Base-by-base conservation (phyloP, 257 asterid genomes). In the Rehmannia glutinosa region DNA sequence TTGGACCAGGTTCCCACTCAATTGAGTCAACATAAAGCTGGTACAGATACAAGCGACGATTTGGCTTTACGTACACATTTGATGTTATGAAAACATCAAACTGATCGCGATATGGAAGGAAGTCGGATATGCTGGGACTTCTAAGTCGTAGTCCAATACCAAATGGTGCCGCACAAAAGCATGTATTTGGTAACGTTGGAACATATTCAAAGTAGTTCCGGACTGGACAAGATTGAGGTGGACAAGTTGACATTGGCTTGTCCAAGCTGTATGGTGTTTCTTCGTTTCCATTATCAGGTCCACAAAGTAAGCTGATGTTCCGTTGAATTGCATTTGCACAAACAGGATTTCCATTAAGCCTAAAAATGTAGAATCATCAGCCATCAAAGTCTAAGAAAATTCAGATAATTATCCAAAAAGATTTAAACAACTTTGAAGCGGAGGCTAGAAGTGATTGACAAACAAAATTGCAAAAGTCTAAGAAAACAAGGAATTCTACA, bases 81-180 rank as follows among this genome's bases (percentile, higher is more conserved):
- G 23, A 7, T 38, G 80, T 66, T 47, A 84, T 77, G 70, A 32
- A 81, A 13, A 0, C 5, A 4, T 66, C 25, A 62, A 77, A 84
- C 0, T 27, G 47, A 24, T 55, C 62, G 12, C 20, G 61, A 41
- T 76, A 73, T 16, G 83, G 83, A 9, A 39, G 77, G 66, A 81
- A 84, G 12, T 63, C 36, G 19, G 80, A 79, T 41, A 84, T 72
- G 71, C 87, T 81, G 5, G 87, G 87, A 64, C 90, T 84, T 75
- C 90, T 77, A 20, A 84, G 78, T 6, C 79, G 69, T 2, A 84
- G 9, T 24, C 75, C 87, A 30, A 84, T 73, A 20, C 87, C 87
- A 45, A 84, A 84, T 46, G 90, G 90, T 19, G 83, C 83, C 0
- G 83, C 85, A 66, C 87, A 84, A 32, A 76, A 42, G 80, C 90